A percentile compares a stretch with the other conserved stretches of the same genome.
Evolutionary conservation across 768 basidiomycete species (phyloP).

Genomic region (Galerina marginata): DNA sequence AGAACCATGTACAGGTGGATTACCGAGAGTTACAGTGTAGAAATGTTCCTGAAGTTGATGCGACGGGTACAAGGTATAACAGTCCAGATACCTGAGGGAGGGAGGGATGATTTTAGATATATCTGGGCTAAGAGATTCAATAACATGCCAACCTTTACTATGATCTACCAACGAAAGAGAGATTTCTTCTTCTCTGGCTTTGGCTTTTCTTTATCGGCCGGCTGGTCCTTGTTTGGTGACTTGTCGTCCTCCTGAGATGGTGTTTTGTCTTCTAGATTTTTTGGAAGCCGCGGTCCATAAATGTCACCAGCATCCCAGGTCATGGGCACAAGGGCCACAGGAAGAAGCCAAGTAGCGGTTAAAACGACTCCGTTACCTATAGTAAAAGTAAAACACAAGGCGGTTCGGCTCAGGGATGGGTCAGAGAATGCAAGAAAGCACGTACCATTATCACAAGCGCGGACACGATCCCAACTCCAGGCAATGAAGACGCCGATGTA

Average conservation of each 20-base stretch:
- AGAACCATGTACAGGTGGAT: no score
- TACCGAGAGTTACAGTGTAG: no score
- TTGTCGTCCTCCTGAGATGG: constrained; percentile 4
- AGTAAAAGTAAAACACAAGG: constrained; percentile 8
- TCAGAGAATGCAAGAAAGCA: constrained; percentile 3
- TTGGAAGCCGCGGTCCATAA: constrained; percentile 36
- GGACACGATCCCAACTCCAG: constrained; percentile 78
- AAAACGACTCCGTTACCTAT: constrained; percentile 80
- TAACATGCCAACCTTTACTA: no score
- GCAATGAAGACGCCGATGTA: constrained; percentile 80
- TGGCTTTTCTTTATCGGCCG: constrained; percentile 13
- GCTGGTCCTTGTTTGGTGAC: constrained; percentile 18
- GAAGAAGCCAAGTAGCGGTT: constrained; percentile 83
- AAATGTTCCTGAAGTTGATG: no score
- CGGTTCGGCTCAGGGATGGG: not conserved
- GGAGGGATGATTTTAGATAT: no score
- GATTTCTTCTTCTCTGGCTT: constrained; percentile 20
- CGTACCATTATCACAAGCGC: constrained; percentile 69
- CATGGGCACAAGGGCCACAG: constrained; percentile 76
- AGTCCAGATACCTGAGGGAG: no score
- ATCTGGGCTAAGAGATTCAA: no score
- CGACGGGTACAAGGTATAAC: no score
- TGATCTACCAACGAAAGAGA: constrained; percentile 28
- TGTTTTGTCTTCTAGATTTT: constrained; percentile 26
- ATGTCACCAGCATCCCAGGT: constrained; percentile 67